These are phyloP conservation scores for Elsinoe arachidis DNA, from an alignment of 2,329 filamentous ascomycete genomes.

Conservation along the genomic window DNA sequence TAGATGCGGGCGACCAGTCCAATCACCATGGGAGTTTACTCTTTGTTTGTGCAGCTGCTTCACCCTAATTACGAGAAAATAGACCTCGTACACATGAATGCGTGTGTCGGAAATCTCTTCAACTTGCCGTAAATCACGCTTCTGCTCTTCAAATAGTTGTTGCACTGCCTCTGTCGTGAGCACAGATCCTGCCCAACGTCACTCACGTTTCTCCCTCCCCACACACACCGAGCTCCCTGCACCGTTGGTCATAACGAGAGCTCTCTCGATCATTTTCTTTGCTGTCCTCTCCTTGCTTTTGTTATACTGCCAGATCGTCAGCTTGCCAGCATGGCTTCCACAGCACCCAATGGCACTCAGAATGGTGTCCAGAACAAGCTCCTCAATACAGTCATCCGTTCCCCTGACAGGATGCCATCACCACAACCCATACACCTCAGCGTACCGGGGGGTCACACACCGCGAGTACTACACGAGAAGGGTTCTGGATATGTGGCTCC, in stretches of 20 bases:
- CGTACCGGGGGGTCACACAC: slow-evolving; percentile 51
- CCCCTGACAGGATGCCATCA: slow-evolving; percentile 61
- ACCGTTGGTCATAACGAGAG: slow-evolving; percentile 3
- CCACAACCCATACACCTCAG: slow-evolving; percentile 81
- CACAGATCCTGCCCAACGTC: not conserved
- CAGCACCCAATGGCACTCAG: slow-evolving; percentile 1
- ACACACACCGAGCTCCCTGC: not conserved
- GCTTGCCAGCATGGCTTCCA: slow-evolving; percentile 5
- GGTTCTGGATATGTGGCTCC: slow-evolving; percentile 92
- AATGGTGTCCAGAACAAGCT: slow-evolving; percentile 44
- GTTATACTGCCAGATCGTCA: not conserved
- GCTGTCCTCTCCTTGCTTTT: not conserved
- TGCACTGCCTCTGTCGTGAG: not conserved
- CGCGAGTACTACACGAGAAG: slow-evolving; percentile 73
- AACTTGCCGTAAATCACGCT: slow-evolving; percentile 1
- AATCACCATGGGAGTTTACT: not conserved
- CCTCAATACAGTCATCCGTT: slow-evolving; percentile 46
- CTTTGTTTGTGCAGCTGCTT: slow-evolving; percentile 5
- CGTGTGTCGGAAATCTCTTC: not conserved
- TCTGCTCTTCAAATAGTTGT: not conserved
- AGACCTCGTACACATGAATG: not conserved
- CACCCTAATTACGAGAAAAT: not conserved
- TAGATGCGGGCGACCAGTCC: slow-evolving; percentile 6
- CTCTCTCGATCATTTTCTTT: not conserved
- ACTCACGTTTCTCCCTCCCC: not conserved